Percentiles rank a stretch among this genome's conserved stretches.
Conservation (phyloP, 306 rosid species). For the Trichosanthes cucumerina region DNA sequence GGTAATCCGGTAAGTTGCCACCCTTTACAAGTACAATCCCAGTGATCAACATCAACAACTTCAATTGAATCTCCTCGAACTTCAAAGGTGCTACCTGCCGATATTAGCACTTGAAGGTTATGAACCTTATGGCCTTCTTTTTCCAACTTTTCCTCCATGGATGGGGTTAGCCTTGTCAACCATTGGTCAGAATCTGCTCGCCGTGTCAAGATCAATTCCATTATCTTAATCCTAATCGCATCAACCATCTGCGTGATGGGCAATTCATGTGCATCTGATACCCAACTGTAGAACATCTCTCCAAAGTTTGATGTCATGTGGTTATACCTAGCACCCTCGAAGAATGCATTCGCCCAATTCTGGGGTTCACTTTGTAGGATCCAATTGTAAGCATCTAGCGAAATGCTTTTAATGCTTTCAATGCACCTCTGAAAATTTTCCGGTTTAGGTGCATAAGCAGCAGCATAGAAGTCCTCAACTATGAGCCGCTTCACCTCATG, state of each 20-base stretch:
- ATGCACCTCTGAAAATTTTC: conserved; percentile 62
- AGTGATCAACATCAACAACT: conserved; percentile 59
- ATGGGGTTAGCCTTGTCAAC: conserved; percentile 69
- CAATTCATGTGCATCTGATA: conserved; percentile 69
- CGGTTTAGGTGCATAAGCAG: conserved; percentile 61
- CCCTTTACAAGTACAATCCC: conserved; percentile 90
- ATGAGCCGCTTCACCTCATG: conserved; percentile 91
- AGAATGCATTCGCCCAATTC: conserved; percentile 77
- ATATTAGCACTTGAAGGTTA: conserved; percentile 47
- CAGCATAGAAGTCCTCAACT: conserved; percentile 74
- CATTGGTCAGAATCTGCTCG: conserved; percentile 56
- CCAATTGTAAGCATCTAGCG: conserved; percentile 80
- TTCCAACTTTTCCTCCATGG: conserved; percentile 84
- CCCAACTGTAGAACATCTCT: conserved; percentile 89
- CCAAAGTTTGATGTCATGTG: conserved; percentile 89
- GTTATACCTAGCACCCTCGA: conserved; percentile 83
- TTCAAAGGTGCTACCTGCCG: conserved; percentile 57
- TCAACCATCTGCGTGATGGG: conserved; percentile 98
- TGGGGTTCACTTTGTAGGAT: conserved; percentile 71
- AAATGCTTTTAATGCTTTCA: conserved; percentile 68
- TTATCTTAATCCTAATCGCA: conserved; percentile 63
- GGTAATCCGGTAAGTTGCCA: conserved; percentile 85
- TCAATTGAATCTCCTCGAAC: conserved; percentile 73
- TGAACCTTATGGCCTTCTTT: conserved; percentile 45
- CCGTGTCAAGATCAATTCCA: conserved; percentile 63